Evolutionary conservation across 169 alveolate genomes (phyloP).

Genomic region (Plasmodium billcollinsi): DNA sequence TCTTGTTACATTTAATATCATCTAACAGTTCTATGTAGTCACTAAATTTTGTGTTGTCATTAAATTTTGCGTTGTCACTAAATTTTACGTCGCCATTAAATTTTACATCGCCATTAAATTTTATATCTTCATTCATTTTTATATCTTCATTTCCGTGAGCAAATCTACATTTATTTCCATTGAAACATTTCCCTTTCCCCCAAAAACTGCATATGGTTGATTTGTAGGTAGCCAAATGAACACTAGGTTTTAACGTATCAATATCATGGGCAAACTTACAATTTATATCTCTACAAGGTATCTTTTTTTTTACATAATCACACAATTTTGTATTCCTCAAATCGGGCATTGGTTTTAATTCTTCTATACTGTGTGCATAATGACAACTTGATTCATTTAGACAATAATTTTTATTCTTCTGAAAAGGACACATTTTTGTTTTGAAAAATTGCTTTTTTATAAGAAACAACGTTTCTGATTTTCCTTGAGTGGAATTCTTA

Average conservation of each 20-base stretch:
- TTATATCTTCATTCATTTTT: conserved; percentile 37
- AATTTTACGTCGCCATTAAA: no score
- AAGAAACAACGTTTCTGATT: conserved; percentile 71
- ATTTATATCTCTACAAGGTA: conserved; percentile 58
- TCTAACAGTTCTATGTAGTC: conserved; percentile 15
- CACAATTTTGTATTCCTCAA: conserved; percentile 83
- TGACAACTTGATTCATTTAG: conserved; percentile 79
- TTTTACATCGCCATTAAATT: no score
- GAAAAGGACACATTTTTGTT: conserved; percentile 78
- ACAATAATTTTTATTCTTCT: conserved; percentile 75
- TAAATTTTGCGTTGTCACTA: background rate
- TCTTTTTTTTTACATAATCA: conserved; percentile 76
- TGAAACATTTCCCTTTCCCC: conserved; percentile 83
- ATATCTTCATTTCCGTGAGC: conserved; percentile 84
- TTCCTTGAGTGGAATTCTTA: conserved; percentile 26
- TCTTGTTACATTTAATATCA: conserved; percentile 15
- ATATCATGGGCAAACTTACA: conserved; percentile 83
- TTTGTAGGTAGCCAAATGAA: conserved; percentile 81
- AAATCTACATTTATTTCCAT: conserved; percentile 82
- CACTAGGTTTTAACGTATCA: conserved; percentile 81
- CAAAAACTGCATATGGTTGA: conserved; percentile 83
- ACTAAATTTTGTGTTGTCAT: conserved; percentile 70
- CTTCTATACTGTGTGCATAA: conserved; percentile 82
- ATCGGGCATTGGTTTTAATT: conserved; percentile 83
- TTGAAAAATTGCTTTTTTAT: conserved; percentile 74